phyloP scores from a whole-genome alignment of 2,329 filamentous ascomycete genomes.

The Fusarium algeriense region DNA sequence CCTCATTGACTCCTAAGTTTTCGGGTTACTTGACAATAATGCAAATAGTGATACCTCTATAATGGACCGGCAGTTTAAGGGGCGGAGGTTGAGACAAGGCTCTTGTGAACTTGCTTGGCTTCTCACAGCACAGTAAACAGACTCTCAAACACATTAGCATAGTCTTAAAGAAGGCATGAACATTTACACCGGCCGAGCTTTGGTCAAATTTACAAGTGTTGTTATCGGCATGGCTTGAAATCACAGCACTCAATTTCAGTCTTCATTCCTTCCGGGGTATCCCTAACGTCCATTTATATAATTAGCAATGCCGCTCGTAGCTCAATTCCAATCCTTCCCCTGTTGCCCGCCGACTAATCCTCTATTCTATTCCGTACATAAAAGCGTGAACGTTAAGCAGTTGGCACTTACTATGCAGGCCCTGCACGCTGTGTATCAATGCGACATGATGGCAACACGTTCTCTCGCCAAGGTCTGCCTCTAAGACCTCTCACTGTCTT shows the following conservation, averaged over 20 bases:
- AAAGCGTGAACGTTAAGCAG: neutral
- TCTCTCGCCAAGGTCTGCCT: neutral
- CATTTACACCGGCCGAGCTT: neutral
- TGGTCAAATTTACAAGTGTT: neutral
- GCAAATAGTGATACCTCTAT: neutral
- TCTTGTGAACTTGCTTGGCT: neutral
- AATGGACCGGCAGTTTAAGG: neutral
- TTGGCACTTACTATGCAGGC: neutral
- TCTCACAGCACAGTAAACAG: neutral
- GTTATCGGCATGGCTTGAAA: neutral
- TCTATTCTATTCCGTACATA: slow-evolving; percentile 43
- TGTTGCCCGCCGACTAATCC: slow-evolving; percentile 3
- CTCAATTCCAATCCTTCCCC: slow-evolving; percentile 18
- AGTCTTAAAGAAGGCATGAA: neutral
- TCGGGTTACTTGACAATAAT: neutral
- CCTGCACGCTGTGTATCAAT: neutral
- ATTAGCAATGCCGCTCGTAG: slow-evolving; percentile 36
- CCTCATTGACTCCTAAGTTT: neutral
- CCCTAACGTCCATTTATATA: slow-evolving; percentile 36
- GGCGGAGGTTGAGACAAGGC: neutral
- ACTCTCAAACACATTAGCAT: neutral
- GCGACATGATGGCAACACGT: neutral
- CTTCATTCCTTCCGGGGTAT: slow-evolving; percentile 36
- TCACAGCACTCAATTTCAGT: slow-evolving; percentile 10
- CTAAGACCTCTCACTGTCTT: neutral